Conservation (phyloP, 2,329 filamentous ascomycete genomes). For the Cladophialophora immunda region DNA sequence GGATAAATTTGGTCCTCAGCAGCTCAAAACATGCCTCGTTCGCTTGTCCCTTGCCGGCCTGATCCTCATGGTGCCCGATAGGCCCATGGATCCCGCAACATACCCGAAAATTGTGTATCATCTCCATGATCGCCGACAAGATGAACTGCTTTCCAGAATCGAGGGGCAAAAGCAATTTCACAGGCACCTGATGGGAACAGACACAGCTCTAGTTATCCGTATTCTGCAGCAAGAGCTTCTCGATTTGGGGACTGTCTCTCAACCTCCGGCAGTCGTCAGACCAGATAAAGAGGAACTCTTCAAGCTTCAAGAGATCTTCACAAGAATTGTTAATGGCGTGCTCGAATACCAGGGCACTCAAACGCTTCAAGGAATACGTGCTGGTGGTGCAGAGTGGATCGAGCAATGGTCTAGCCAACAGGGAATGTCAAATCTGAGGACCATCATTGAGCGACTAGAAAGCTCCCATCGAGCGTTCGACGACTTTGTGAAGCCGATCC, state of each 20-base stretch:
- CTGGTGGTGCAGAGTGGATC: slow-evolving; percentile 19
- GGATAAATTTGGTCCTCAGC: slow-evolving; percentile 1
- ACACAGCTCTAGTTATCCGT: slow-evolving; percentile 71
- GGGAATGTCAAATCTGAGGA: slow-evolving; percentile 65
- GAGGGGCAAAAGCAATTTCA: slow-evolving; percentile 72
- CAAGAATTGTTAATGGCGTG: slow-evolving; percentile 50
- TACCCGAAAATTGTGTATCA: slow-evolving; percentile 69
- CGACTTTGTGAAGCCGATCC: slow-evolving; percentile 80
- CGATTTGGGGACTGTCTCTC: slow-evolving; percentile 72
- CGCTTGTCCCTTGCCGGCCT: slow-evolving; percentile 78
- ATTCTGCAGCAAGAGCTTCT: slow-evolving; percentile 69
- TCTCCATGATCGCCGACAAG: slow-evolving; percentile 65
- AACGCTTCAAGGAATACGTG: neutral
- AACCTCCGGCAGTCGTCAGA: slow-evolving; percentile 73
- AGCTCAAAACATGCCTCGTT: slow-evolving; percentile 72
- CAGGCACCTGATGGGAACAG: slow-evolving; percentile 70
- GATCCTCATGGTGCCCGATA: slow-evolving; percentile 83
- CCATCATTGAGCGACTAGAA: slow-evolving; percentile 74
- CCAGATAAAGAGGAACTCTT: slow-evolving; percentile 73
- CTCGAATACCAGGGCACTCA: neutral
- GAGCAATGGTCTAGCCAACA: slow-evolving; percentile 23
- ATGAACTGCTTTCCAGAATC: slow-evolving; percentile 65
- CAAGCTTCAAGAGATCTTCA: slow-evolving; percentile 83
- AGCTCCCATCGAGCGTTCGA: slow-evolving; percentile 80
- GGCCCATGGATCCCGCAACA: slow-evolving; percentile 81